Conservation (phyloP, 805 yeast species). For the Sungouiozyma intestinalis region DNA sequence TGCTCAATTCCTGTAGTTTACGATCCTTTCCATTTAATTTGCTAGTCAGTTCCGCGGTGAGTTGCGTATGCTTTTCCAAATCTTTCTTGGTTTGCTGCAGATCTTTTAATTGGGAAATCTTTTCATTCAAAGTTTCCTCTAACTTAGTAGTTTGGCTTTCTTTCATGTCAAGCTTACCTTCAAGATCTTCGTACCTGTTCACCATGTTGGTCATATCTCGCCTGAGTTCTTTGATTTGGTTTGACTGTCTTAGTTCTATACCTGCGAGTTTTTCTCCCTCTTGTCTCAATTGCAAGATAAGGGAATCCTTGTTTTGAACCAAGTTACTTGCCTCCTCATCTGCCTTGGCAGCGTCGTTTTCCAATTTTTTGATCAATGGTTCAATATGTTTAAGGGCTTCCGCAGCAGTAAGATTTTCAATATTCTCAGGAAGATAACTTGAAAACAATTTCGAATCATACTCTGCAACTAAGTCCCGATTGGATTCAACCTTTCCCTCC, state of each 20-base stretch:
- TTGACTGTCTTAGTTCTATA: constrained; percentile 59
- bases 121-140: constrained; percentile 6
- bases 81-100: constrained; percentile 19
- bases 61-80: constrained; percentile 15
- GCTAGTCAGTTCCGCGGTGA: constrained; percentile 17
- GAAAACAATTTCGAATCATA: neutral
- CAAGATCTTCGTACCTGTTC: neutral
- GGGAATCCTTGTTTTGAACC: constrained; percentile 8
- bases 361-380: constrained; percentile 40
- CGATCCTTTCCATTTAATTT: constrained; percentile 15
- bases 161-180: constrained; percentile 1
- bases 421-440: neutral
- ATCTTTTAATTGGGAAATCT: constrained; percentile 7
- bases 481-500: too few relatives aligned
- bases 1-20: constrained; percentile 7
- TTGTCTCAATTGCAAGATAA: constrained; percentile 52
- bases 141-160: constrained; percentile 7
- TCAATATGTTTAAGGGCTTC: neutral
- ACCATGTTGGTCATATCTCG: constrained; percentile 4
- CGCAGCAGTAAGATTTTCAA: neutral
- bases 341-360: constrained; percentile 14
- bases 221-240: constrained; percentile 48
- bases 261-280: constrained; percentile 69
- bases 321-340: neutral
- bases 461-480: neutral